Evolutionary conservation across 805 yeast genomes (phyloP), one percentile per base, ranked within the genome.

Genomic region (Debaryomyces castellii): DNA sequence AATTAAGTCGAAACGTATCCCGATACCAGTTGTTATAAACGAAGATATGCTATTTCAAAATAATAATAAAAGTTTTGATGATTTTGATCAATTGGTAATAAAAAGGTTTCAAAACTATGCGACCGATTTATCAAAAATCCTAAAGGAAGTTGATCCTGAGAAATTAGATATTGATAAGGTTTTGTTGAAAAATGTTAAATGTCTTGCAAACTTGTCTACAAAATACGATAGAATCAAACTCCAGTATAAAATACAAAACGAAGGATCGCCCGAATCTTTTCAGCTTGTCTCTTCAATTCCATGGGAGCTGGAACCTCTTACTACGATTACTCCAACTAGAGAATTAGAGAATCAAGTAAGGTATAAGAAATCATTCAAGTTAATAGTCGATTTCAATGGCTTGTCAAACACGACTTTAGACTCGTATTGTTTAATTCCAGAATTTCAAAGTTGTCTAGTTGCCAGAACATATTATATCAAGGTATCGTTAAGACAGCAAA

Each of bases 1-100:
- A 0, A 47, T 66, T 20, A 63, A 63, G 47, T 60, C 72, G 1
- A 63, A 62, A 43, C 50, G 52, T 17, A 37, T 60, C 12, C 71
- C 71, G 0, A 62, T 70, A 9, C 75, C 74, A 0, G 51, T 67
- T 2, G 70, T 65, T 11, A 44, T 70, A 38, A 64, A 62, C 40
- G 64, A 63, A 22, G 74, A 67, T 44, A 62, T 66, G 62, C 39
- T 65, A 5, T 71, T 67, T 52, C 60, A 60, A 30, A 67, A 70
- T 50, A 59, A 54, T 41, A 47, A 57, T 20, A 57, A 52, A 37
- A 49, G 49, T 0, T 33, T 53, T 2, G 74, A 71, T 42, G 61
- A 60, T 41, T 69, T 67, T 47, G 67, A 66, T 41, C 41, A 54
- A 37, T 46, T 62, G n/a, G 66, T 68, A 2, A 58, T 69, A 28